Percentiles rank a stretch among this genome's conserved stretches.
Conservation (phyloP, 768 basidiomycete species). For the Leccinellum albellum region DNA sequence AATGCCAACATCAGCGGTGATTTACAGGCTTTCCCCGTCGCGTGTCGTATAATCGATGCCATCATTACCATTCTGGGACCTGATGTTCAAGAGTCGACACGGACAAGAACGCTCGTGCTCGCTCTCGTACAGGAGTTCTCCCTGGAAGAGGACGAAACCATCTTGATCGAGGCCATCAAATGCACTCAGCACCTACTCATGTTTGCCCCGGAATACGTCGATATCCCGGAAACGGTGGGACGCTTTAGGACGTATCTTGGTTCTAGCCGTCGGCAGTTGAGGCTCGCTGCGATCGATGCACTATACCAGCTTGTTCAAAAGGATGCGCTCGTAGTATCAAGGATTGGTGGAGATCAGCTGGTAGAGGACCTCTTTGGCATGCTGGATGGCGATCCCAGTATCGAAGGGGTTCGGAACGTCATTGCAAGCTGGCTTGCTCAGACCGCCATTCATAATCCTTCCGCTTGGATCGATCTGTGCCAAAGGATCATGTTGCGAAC, state of each 20-base stretch:
- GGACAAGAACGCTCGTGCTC: slow-evolving; percentile 76
- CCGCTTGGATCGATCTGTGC: slow-evolving; percentile 97
- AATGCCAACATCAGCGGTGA: slow-evolving; percentile 88
- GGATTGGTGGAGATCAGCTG: slow-evolving; percentile 87
- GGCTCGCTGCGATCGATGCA: slow-evolving; percentile 92
- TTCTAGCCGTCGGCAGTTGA: slow-evolving; percentile 79
- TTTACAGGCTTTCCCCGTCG: slow-evolving; percentile 85
- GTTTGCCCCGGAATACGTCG: slow-evolving; percentile 83
- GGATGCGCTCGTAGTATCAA: slow-evolving; percentile 88
- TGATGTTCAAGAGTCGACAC: slow-evolving; percentile 84
- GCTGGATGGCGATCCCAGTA: slow-evolving; percentile 90
- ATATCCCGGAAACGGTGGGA: slow-evolving; percentile 75
- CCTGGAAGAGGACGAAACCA: slow-evolving; percentile 80
- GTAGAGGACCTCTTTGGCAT: slow-evolving; percentile 95
- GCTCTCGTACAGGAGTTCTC: slow-evolving; percentile 84
- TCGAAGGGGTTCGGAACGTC: slow-evolving; percentile 90
- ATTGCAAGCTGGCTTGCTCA: slow-evolving; percentile 94
- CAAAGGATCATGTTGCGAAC: slow-evolving; percentile 96
- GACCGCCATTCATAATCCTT: slow-evolving; percentile 88
- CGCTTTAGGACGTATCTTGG: slow-evolving; percentile 77
- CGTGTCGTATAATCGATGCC: slow-evolving; percentile 90
- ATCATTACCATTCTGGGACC: slow-evolving; percentile 93
- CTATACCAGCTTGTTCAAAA: slow-evolving; percentile 96
- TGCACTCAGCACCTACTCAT: slow-evolving; percentile 96
- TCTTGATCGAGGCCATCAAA: slow-evolving; percentile 90